Evolutionary conservation across 2,329 filamentous ascomycete genomes (phyloP).

Genomic region (Apiospora pterosperma): DNA sequence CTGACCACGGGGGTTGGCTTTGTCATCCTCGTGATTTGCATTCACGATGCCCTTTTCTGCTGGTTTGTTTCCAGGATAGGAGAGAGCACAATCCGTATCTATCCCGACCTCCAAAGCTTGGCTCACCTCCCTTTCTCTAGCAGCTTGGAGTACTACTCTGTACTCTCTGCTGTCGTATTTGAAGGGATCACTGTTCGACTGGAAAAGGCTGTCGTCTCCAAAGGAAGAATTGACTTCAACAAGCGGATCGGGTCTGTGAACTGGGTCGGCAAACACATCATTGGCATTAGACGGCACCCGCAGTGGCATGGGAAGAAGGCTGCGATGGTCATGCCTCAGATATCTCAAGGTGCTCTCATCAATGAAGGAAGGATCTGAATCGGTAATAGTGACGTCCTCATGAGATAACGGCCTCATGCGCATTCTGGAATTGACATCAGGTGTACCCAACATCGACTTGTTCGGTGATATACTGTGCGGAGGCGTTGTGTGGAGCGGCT

Average conservation of each 20-base stretch:
- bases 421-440: not conserved
- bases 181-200: conserved; percentile 41
- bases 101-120: conserved; percentile 27
- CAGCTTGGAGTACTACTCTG: conserved; percentile 32
- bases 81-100: not conserved
- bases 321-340: not conserved
- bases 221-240: conserved; percentile 15
- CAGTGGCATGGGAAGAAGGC: conserved; percentile 17
- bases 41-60: conserved; percentile 5
- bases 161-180: conserved; percentile 40
- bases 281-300: conserved; percentile 8
- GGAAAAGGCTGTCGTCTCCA: conserved; percentile 21
- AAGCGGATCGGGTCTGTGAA: not conserved
- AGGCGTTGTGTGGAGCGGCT: not conserved
- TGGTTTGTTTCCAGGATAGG: not conserved
- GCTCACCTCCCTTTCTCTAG: conserved; percentile 41
- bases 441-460: not conserved
- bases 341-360: not conserved
- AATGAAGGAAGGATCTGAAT: not conserved
- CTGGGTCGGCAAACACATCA: not conserved
- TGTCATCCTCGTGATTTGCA: not conserved
- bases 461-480: not conserved
- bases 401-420: not conserved
- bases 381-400: not conserved
- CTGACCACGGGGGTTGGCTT: not conserved